These are phyloP conservation scores for Penicillium polonicum DNA, from an alignment of 2,329 filamentous ascomycete genomes.

Conservation along the genomic window DNA sequence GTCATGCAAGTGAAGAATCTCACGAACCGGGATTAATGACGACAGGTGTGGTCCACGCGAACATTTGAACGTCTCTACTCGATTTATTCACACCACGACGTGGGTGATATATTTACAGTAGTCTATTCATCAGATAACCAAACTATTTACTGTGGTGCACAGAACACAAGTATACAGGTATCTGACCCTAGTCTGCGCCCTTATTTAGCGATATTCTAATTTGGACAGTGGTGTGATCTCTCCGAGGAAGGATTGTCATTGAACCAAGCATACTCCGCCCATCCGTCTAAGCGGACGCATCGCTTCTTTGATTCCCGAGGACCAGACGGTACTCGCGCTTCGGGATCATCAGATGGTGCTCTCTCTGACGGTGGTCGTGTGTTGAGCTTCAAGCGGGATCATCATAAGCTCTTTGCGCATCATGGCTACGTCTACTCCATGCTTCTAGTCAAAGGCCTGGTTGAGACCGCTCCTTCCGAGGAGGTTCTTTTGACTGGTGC, in stretches of 20 bases:
- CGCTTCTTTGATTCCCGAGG: constrained; percentile 91
- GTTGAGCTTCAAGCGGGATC: constrained; percentile 76
- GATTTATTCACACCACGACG: constrained; percentile 89
- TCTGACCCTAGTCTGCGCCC: neutral
- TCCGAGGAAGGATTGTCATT: constrained; percentile 62
- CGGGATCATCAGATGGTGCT: constrained; percentile 58
- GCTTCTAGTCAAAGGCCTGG: constrained; percentile 74
- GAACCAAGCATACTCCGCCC: constrained; percentile 62
- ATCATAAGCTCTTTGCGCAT: constrained; percentile 86
- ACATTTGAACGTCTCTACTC: constrained; percentile 78
- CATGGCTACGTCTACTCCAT: constrained; percentile 97
- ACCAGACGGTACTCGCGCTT: constrained; percentile 76
- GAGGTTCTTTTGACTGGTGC: constrained; percentile 88
- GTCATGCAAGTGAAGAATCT: constrained; percentile 12
- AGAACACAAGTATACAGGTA: constrained; percentile 87
- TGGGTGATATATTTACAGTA: constrained; percentile 95
- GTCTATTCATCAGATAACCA: constrained; percentile 77
- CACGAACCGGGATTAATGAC: constrained; percentile 11
- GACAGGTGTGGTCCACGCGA: constrained; percentile 73
- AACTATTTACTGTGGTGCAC: constrained; percentile 85
- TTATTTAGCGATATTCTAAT: constrained; percentile 18
- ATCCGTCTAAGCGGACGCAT: constrained; percentile 75
- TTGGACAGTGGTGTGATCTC: constrained; percentile 70
- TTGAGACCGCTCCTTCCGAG: constrained; percentile 62
- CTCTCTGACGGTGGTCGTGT: constrained; percentile 61